phyloP scores from a whole-genome alignment of 345 rosid species.

The Lepidium didymum region DNA sequence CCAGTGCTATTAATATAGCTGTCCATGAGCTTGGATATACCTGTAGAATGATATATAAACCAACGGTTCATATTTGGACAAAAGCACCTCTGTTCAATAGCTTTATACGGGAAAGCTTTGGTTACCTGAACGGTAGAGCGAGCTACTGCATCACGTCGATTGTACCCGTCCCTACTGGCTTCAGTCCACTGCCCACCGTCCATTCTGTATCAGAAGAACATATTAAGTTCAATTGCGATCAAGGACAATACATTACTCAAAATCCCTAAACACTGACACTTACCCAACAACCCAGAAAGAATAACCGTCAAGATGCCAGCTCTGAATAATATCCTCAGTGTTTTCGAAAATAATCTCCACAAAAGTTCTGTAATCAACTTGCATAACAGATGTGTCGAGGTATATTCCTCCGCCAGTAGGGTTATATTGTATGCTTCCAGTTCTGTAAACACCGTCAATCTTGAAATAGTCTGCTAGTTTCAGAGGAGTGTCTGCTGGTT shows the following conservation, averaged over 20 bases:
- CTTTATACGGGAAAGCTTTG: neutral
- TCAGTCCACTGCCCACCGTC: constrained; percentile 89
- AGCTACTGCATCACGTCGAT: constrained; percentile 73
- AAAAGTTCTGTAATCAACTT: constrained; percentile 59
- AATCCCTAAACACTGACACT: constrained; percentile 17
- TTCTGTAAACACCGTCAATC: constrained; percentile 73
- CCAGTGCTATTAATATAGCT: constrained; percentile 76
- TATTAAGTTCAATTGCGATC: neutral
- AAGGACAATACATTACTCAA: neutral
- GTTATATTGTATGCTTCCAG: constrained; percentile 53
- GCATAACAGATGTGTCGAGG: constrained; percentile 82
- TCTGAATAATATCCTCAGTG: constrained; percentile 66
- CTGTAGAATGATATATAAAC: constrained; percentile 31
- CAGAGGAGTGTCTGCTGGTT: constrained; percentile 76
- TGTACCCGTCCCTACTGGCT: constrained; percentile 59
- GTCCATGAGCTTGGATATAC: constrained; percentile 91
- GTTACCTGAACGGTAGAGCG: constrained; percentile 77
- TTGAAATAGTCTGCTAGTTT: constrained; percentile 88
- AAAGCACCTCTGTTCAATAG: neutral
- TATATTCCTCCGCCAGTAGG: constrained; percentile 75
- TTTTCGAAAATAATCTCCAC: constrained; percentile 78
- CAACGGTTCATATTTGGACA: neutral
- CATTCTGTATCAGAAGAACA: constrained; percentile 51
- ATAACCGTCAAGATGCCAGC: constrained; percentile 85
- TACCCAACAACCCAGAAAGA: constrained; percentile 92